Base-by-base conservation (phyloP, 163 green algal genomes). In the Chloromonas sp. region DNA sequence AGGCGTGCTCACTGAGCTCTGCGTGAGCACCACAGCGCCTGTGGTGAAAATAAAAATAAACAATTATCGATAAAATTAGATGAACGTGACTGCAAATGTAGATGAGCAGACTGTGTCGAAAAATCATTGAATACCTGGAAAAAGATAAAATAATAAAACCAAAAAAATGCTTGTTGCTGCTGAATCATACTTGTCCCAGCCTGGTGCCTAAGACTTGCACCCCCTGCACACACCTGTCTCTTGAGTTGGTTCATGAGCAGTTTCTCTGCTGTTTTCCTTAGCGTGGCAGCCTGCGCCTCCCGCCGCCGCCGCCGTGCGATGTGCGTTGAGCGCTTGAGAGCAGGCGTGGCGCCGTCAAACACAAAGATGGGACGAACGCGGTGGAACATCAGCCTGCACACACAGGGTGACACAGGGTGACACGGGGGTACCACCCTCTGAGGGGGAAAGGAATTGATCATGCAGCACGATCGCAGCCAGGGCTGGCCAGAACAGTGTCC, bases 271-370 rank as follows among this genome's bases (percentile, higher is more conserved):
- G 95, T 95, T 79, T 94, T 94, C 14, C 92, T 90, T 77, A 91
- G 61, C 83, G 71, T 60, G 2, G 84, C 86, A 61, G 90, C 82
- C 86, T 97, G 92, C 78, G 90, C 84, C 83, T 98, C 95, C 0
- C 93, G 85, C 61, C 93, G 93, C 78, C 93, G 90, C 71, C 86
- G 83, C 1, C 96, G 88, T 2, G 94, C 93, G 58, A 94, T 92
- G 59, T 93, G 91, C n/a, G 97, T 99, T 61, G 91, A 85, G 57
- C 91, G 89, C 93, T 99, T 99, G 15, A 99, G 94, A 1, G 91
- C 93, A 1, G 97, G 97, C 0, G 96, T 98, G 71, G 90, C 93
- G 78, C 97, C 97, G 86, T 99, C 97, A 92, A 99, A 99, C 60
- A 99, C 95, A 87, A 99, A 99, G 1, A 99, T 92, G 8, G 97